Percentiles rank a stretch among this genome's conserved stretches.
Evolutionary conservation across 805 yeast genomes (phyloP).

Genomic region (Diddensiella santjacobensis): DNA sequence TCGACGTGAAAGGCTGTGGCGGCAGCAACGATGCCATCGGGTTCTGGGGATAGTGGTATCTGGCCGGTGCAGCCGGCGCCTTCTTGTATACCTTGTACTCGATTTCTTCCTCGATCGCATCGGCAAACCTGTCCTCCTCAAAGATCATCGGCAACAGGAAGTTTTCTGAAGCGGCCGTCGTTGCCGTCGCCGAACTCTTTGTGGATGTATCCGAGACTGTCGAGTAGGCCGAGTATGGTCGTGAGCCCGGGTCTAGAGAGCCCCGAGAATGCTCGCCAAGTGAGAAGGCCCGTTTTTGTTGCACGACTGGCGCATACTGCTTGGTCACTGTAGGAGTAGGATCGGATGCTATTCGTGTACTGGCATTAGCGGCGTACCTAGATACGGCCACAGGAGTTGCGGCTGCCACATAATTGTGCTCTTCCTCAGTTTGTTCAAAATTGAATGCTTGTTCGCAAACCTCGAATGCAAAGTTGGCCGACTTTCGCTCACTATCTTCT

Average conservation of each 20-base stretch:
- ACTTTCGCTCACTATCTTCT: not conserved
- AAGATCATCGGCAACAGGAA: slow-evolving; percentile 38
- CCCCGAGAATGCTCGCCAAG: slow-evolving; percentile 15
- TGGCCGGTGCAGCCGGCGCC: slow-evolving; percentile 1
- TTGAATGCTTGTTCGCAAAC: slow-evolving; percentile 31
- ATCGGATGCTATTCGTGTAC: slow-evolving; percentile 13
- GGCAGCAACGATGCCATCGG: slow-evolving; percentile 1
- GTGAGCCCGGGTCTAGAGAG: slow-evolving; percentile 17
- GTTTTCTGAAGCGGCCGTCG: slow-evolving; percentile 1
- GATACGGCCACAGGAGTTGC: slow-evolving; percentile 3
- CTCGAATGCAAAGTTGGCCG: slow-evolving; percentile 19
- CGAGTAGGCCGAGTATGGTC: slow-evolving; percentile 16
- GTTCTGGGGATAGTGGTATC: not conserved
- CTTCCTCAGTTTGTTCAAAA: slow-evolving; percentile 23
- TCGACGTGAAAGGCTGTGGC: not conserved
- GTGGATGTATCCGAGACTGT: slow-evolving; percentile 5
- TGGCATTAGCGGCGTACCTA: slow-evolving; percentile 3
- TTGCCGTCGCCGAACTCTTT: slow-evolving; percentile 6
- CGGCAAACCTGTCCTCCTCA: slow-evolving; percentile 39
- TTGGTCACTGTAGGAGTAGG: slow-evolving; percentile 3
- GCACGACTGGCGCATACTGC: slow-evolving; percentile 2
- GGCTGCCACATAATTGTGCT: slow-evolving; percentile 20
- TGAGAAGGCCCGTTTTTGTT: slow-evolving; percentile 17
- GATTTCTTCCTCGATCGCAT: slow-evolving; percentile 36
- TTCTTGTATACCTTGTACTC: slow-evolving; percentile 27